These are phyloP conservation scores for Turnera subulata DNA, from an alignment of 345 rosid genomes.

Conservation along the genomic window DNA sequence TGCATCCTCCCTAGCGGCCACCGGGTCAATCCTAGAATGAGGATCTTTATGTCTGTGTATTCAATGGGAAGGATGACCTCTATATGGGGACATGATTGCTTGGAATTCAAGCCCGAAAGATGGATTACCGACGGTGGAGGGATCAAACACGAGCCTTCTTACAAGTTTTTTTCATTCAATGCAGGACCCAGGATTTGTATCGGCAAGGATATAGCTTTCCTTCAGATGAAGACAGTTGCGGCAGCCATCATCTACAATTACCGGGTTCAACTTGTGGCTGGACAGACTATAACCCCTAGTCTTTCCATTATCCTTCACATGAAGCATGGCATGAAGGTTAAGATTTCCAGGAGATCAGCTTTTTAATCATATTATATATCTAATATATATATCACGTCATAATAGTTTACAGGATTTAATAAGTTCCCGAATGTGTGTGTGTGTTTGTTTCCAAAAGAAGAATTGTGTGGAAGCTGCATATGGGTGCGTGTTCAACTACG, in stretches of 20 bases:
- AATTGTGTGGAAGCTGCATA: too few relatives aligned
- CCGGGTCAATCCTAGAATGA: constrained; percentile 19
- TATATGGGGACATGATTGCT: constrained; percentile 40
- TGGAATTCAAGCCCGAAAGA: constrained; percentile 41
- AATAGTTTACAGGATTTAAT: too few relatives aligned
- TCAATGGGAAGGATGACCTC: constrained; percentile 36
- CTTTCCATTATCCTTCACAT: constrained; percentile 3
- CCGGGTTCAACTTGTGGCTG: neutral
- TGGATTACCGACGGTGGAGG: constrained; percentile 32
- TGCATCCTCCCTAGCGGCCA: constrained; percentile 52
- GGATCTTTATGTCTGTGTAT: constrained; percentile 25
- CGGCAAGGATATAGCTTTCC: constrained; percentile 7
- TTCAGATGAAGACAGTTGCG: constrained; percentile 3
- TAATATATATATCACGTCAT: too few relatives aligned
- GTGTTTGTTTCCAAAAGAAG: too few relatives aligned
- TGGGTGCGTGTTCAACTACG: too few relatives aligned
- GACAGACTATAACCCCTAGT: neutral
- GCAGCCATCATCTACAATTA: constrained; percentile 6
- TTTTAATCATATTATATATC: too few relatives aligned
- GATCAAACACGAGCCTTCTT: constrained; percentile 2
- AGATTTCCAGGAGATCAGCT: neutral
- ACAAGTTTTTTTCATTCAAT: constrained; percentile 4
- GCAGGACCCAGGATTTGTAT: constrained; percentile 11
- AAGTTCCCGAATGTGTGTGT: too few relatives aligned
- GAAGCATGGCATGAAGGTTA: constrained; percentile 11